These are phyloP conservation scores for Hyaloscypha finlandica DNA, from an alignment of 495 filamentous ascomycete species.

Conservation along the genomic window DNA sequence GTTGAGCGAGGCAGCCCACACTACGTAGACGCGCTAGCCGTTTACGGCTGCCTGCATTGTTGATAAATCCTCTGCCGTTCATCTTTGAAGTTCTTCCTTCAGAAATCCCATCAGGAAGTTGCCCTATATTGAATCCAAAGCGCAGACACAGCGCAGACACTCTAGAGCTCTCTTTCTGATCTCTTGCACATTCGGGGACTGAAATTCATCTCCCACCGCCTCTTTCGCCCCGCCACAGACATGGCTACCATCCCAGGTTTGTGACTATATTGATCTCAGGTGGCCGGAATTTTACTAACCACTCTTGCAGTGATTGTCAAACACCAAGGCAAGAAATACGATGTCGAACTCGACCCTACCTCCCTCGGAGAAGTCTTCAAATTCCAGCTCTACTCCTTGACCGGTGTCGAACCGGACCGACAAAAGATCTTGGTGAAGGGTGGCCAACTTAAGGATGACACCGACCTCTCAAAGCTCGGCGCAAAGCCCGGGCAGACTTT, in stretches of 20 bases:
- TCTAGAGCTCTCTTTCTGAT: neutral
- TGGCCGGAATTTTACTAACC: constrained; percentile 8
- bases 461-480: constrained; percentile 76
- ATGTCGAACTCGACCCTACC: constrained; percentile 85
- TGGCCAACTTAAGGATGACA: constrained; percentile 93
- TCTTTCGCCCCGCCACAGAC: constrained; percentile 27
- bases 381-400: constrained; percentile 90
- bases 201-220: constrained; percentile 12
- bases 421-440: constrained; percentile 96
- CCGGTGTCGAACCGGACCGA: constrained; percentile 91
- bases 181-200: neutral
- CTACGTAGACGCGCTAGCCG: constrained; percentile 22
- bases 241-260: constrained; percentile 68
- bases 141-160: neutral
- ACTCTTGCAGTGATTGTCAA: constrained; percentile 76
- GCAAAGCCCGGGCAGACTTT: constrained; percentile 85
- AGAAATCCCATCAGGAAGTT: neutral
- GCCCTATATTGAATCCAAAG: neutral
- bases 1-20: constrained; percentile 21
- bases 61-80: neutral
- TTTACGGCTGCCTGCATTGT: neutral
- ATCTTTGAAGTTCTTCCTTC: neutral
- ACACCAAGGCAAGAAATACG: constrained; percentile 90
- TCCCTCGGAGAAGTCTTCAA: constrained; percentile 92
- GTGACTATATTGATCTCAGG: constrained; percentile 23